Conservation (phyloP, 306 rosid genomes). For the Trichosanthes cucumerina region DNA sequence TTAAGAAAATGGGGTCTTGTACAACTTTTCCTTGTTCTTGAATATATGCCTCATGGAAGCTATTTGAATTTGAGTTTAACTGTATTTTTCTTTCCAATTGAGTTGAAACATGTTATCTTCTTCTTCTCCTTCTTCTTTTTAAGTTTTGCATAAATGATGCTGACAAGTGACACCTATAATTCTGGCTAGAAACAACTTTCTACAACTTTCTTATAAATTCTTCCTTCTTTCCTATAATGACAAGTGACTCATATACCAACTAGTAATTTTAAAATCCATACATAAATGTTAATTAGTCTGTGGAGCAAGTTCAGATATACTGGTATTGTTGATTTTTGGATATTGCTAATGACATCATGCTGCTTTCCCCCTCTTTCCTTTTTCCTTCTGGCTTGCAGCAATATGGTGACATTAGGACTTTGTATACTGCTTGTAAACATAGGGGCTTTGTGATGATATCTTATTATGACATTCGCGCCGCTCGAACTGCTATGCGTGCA, state of each 20-base stretch:
- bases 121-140: too few relatives aligned
- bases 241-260: background rate
- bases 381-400: constrained; percentile 32
- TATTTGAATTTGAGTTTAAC: background rate
- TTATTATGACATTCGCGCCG: constrained; percentile 84
- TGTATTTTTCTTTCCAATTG: background rate
- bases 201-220: too few relatives aligned
- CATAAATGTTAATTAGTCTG: background rate
- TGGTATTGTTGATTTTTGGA: background rate
- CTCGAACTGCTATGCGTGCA: constrained; percentile 89
- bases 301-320: background rate
- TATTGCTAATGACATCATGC: background rate
- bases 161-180: background rate
- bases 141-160: background rate
- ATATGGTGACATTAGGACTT: constrained; percentile 85
- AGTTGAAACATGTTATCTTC: background rate
- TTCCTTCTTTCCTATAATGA: background rate
- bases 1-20: background rate
- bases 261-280: background rate
- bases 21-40: background rate
- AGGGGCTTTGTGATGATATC: constrained; percentile 98
- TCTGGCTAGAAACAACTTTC: background rate
- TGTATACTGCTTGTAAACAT: constrained; percentile 92
- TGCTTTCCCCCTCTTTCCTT: background rate
- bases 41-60: background rate